A percentile compares a stretch with the other conserved stretches of the same genome.
Evolutionary conservation across 805 yeast species (phyloP).

Genomic region (Candida multigemmis): DNA sequence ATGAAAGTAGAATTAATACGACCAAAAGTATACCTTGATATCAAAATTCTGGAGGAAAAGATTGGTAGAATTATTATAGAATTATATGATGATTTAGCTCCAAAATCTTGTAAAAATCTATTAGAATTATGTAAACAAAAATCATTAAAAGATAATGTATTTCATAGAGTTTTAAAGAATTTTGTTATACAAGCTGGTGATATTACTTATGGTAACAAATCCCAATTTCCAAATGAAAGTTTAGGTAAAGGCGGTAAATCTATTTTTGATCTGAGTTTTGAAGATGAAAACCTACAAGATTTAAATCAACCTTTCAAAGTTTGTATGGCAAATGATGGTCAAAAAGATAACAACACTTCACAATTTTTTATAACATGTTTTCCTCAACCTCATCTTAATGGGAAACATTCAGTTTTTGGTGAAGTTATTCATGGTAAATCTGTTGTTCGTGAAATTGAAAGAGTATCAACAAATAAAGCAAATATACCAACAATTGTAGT

Average conservation of each 20-base stretch:
- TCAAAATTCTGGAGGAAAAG: conserved; percentile 29
- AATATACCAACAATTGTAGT: conserved; percentile 35
- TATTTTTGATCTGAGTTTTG: conserved; percentile 23
- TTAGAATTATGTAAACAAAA: conserved; percentile 29
- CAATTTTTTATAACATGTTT: conserved; percentile 68
- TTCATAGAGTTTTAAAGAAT: conserved; percentile 59
- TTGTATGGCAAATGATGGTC: conserved; percentile 59
- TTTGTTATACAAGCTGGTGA: conserved; percentile 71
- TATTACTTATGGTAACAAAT: conserved; percentile 24
- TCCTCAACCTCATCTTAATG: conserved; percentile 64
- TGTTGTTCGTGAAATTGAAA: conserved; percentile 58
- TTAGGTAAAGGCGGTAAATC: conserved; percentile 28
- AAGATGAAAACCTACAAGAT: conserved; percentile 47
- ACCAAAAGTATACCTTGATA: conserved; percentile 40
- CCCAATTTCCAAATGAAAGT: conserved; percentile 12
- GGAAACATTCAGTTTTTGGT: conserved; percentile 76
- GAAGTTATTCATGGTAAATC: conserved; percentile 59
- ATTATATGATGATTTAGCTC: conserved; percentile 42
- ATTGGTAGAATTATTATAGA: conserved; percentile 58
- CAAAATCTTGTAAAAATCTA: conserved; percentile 47
- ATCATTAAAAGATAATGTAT: conserved; percentile 34
- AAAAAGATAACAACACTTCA: conserved; percentile 37
- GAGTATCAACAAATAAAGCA: conserved; percentile 29
- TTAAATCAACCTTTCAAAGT: conserved; percentile 40
- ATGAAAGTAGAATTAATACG: conserved; percentile 24